These are phyloP conservation scores for Pyrus communis DNA, from an alignment of 306 rosid species.

Conservation along the genomic window DNA sequence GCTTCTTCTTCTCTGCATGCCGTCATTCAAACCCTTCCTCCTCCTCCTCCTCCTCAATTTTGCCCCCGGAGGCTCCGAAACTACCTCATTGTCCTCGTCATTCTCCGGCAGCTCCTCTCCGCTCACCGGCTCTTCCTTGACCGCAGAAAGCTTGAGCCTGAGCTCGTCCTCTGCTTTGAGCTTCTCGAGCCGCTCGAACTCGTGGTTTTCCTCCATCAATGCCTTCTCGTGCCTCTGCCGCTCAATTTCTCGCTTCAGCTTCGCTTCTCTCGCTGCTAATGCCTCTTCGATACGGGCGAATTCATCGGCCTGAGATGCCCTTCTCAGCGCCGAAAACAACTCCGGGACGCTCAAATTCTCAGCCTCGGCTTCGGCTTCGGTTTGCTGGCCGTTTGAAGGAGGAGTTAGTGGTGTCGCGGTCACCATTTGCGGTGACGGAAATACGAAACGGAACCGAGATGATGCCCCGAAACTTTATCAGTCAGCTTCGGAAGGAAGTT, in stretches of 20 bases:
- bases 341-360: background rate
- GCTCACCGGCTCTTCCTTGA: background rate
- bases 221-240: background rate
- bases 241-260: background rate
- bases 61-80: background rate
- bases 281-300: conserved; percentile 5
- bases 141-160: background rate
- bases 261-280: conserved; percentile 3
- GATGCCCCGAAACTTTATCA: too few relatives aligned
- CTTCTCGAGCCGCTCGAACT: background rate
- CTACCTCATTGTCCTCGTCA: background rate
- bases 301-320: background rate
- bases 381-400: background rate
- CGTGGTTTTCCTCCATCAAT: background rate
- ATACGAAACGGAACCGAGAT: too few relatives aligned
- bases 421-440: too few relatives aligned
- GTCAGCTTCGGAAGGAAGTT: too few relatives aligned
- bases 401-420: background rate
- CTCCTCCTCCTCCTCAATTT: background rate
- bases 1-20: background rate
- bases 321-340: background rate
- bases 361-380: background rate
- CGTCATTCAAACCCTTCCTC: background rate
- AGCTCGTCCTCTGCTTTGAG: background rate
- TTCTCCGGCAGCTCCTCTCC: background rate